Conservation (phyloP, 306 rosid species). For the Abrus precatorius region DNA sequence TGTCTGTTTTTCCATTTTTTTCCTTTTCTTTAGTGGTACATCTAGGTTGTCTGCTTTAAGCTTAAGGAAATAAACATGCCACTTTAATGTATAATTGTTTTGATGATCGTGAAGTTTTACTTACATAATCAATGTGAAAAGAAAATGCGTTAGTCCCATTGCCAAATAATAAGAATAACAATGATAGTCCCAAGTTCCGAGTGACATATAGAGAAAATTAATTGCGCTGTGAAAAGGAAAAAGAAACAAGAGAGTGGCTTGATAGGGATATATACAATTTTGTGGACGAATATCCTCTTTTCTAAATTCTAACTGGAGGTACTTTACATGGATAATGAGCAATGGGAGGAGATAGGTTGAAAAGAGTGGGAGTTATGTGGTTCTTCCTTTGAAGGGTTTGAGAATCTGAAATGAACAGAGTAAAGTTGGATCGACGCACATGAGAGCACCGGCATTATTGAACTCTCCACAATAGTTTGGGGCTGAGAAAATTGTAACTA, state of each 20-base stretch:
- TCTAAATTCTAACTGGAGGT: background rate
- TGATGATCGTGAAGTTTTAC: background rate
- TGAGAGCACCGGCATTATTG: slow-evolving; percentile 90
- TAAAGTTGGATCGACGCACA: slow-evolving; percentile 80
- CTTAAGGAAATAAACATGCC: background rate
- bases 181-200: background rate
- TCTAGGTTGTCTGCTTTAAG: no score
- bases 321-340: background rate
- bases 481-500: slow-evolving; percentile 90
- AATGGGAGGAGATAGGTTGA: background rate
- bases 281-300: background rate
- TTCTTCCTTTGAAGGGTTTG: slow-evolving; percentile 68
- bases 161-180: background rate
- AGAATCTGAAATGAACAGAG: slow-evolving; percentile 93
- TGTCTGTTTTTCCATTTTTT: no score
- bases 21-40: no score
- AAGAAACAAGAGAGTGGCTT: no score
- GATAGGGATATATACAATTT: slow-evolving; percentile 4
- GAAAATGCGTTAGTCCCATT: background rate
- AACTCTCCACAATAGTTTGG: slow-evolving; percentile 98
- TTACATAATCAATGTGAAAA: no score
- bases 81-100: background rate
- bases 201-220: background rate
- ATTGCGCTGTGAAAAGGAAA: no score
- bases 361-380: background rate